Percentiles rank a stretch among this genome's conserved stretches.
Conservation (phyloP, 169 alveolate species). For the Plasmodium falciparum region DNA sequence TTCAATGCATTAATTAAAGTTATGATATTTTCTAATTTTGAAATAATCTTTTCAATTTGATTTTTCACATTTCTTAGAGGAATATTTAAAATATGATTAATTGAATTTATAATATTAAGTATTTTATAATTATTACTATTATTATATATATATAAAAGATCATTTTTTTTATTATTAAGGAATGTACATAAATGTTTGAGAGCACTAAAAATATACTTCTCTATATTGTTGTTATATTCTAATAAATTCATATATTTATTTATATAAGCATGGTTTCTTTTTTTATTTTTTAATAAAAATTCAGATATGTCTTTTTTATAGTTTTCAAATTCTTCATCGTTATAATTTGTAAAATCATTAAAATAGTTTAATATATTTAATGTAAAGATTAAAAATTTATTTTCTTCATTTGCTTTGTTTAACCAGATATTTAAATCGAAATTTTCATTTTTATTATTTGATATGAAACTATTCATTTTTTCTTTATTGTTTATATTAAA, state of each 20-base stretch:
- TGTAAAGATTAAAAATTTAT: constrained; percentile 45
- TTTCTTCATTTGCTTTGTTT: constrained; percentile 39
- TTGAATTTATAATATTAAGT: constrained; percentile 20
- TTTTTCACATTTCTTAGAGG: constrained; percentile 39
- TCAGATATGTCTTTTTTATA: constrained; percentile 47
- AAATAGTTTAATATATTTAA: constrained; percentile 42
- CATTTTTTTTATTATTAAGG: constrained; percentile 18
- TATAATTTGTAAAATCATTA: constrained; percentile 32
- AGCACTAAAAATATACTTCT: constrained; percentile 32
- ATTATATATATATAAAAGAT: constrained; percentile 40
- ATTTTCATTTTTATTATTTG: neutral
- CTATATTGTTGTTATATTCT: constrained; percentile 14
- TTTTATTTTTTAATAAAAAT: constrained; percentile 22
- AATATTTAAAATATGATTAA: constrained; percentile 30
- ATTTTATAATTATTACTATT: constrained; percentile 47
- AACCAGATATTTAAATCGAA: neutral
- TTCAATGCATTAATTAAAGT: constrained; percentile 15
- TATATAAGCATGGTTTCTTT: constrained; percentile 61
- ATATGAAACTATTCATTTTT: neutral
- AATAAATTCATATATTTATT: constrained; percentile 46
- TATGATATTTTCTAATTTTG: constrained; percentile 41
- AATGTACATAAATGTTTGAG: constrained; percentile 39
- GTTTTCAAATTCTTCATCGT: constrained; percentile 33
- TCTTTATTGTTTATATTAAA: no score
- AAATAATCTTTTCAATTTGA: constrained; percentile 47